phyloP scores from a whole-genome alignment of 2,329 filamentous ascomycete species.

The Iodosphaeria phyllophila region DNA sequence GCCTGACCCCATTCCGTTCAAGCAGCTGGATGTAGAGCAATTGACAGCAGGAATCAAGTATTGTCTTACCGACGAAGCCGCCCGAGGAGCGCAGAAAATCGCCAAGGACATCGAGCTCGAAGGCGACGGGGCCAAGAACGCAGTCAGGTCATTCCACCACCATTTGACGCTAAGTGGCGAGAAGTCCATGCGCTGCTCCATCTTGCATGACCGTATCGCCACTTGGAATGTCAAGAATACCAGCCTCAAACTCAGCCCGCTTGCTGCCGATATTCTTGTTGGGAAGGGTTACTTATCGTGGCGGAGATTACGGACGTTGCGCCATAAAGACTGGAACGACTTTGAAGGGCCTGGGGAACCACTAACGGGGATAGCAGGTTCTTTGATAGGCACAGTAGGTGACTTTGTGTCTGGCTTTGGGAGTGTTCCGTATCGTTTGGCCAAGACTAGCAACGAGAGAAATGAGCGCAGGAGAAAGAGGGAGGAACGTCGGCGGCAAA shows the following conservation, averaged over 20 bases:
- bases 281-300: constrained; percentile 41
- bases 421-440: constrained; percentile 41
- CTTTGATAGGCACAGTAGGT: constrained; percentile 37
- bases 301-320: constrained; percentile 41
- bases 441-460: constrained; percentile 35
- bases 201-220: constrained; percentile 42
- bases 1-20: constrained; percentile 49
- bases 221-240: constrained; percentile 47
- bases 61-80: constrained; percentile 42
- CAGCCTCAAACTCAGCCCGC: constrained; percentile 36
- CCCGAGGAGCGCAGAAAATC: constrained; percentile 35
- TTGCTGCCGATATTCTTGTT: constrained; percentile 48
- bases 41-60: constrained; percentile 53
- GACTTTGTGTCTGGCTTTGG: constrained; percentile 44
- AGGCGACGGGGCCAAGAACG: constrained; percentile 52
- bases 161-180: constrained; percentile 32
- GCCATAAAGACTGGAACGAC: constrained; percentile 59
- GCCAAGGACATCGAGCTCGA: constrained; percentile 40
- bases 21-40: constrained; percentile 41
- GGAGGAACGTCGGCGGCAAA: constrained; percentile 12
- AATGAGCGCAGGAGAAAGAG: constrained; percentile 29
- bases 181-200: constrained; percentile 44
- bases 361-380: constrained; percentile 44
- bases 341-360: constrained; percentile 61
- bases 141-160: constrained; percentile 46